Evolutionary conservation across 352 stramenopile species (phyloP).

Genomic region (Blastocystis sp.): DNA sequence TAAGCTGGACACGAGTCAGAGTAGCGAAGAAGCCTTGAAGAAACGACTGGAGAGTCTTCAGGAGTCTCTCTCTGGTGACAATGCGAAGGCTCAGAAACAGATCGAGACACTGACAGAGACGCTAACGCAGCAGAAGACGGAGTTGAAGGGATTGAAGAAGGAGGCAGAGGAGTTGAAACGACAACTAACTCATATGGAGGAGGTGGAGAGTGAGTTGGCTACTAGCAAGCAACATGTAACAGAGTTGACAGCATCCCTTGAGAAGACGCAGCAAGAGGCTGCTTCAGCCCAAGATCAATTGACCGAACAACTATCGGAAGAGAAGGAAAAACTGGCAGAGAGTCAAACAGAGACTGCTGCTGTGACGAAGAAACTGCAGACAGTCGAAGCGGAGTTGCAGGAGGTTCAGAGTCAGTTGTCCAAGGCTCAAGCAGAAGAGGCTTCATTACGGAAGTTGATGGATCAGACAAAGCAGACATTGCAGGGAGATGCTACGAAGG

Average conservation of each 20-base stretch:
- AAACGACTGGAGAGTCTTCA: conserved; percentile 19
- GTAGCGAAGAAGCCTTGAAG: background rate
- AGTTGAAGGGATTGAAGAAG: conserved; percentile 18
- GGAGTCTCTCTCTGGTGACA: conserved; percentile 14
- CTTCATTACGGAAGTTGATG: background rate
- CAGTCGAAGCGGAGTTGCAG: background rate
- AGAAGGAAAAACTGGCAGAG: background rate
- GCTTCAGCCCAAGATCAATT: background rate
- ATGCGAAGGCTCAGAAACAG: conserved; percentile 38
- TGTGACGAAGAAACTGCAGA: background rate
- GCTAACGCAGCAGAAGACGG: background rate
- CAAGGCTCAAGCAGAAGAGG: background rate
- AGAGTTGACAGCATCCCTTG: background rate
- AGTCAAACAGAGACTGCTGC: background rate
- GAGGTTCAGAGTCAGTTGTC: background rate
- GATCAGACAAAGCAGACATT: background rate
- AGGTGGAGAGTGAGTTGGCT: background rate
- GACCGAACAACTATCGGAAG: background rate
- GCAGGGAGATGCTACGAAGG: conserved; percentile 1
- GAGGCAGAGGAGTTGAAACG: background rate
- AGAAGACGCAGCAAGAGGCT: background rate
- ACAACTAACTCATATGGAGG: background rate
- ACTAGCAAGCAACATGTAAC: background rate
- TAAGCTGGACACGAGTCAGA: background rate
- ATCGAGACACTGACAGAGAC: conserved; percentile 16